Percentiles rank a stretch among this genome's conserved stretches.
These are phyloP conservation scores for Elongisporangium prolatum DNA, from an alignment of 352 stramenopile species.

Conservation along the genomic window DNA sequence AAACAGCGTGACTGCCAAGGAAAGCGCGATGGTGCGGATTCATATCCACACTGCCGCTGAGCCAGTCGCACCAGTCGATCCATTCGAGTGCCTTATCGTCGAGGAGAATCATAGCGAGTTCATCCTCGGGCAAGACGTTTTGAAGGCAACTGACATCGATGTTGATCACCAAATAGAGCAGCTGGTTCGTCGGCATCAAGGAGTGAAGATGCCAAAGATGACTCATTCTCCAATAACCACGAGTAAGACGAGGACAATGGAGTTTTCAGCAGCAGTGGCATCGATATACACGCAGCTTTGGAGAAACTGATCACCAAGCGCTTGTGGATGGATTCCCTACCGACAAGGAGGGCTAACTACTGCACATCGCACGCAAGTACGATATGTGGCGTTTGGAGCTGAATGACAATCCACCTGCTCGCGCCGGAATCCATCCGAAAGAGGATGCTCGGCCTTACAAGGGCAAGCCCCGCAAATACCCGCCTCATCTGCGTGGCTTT, in stretches of 20 bases:
- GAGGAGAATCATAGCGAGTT: slow-evolving; percentile 9
- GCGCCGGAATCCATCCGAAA: not conserved
- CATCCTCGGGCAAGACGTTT: slow-evolving; percentile 9
- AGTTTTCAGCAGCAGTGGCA: not conserved
- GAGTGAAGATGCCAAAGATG: slow-evolving; percentile 8
- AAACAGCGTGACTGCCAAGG: slow-evolving; percentile 1
- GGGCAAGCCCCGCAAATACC: slow-evolving; percentile 2
- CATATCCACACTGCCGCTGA: slow-evolving; percentile 7
- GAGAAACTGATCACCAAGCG: slow-evolving; percentile 5
- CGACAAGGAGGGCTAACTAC: slow-evolving; percentile 3
- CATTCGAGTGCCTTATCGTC: slow-evolving; percentile 10
- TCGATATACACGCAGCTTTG: too few relatives aligned
- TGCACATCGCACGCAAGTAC: slow-evolving; percentile 7
- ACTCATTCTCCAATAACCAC: slow-evolving; percentile 6
- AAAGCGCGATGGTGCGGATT: slow-evolving; percentile 7
- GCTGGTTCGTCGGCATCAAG: slow-evolving; percentile 5
- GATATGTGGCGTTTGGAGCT: slow-evolving; percentile 8
- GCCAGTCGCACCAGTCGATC: slow-evolving; percentile 6
- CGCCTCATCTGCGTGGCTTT: slow-evolving; percentile 2
- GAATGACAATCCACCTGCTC: slow-evolving; percentile 1
- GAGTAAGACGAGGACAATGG: slow-evolving; percentile 1
- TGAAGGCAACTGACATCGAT: slow-evolving; percentile 9
- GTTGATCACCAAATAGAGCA: slow-evolving; percentile 10
- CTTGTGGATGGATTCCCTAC: slow-evolving; percentile 7
- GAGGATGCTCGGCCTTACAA: slow-evolving; percentile 4